phyloP scores from a whole-genome alignment of 768 basidiomycete species.

The Rhizopogon roseolus region DNA sequence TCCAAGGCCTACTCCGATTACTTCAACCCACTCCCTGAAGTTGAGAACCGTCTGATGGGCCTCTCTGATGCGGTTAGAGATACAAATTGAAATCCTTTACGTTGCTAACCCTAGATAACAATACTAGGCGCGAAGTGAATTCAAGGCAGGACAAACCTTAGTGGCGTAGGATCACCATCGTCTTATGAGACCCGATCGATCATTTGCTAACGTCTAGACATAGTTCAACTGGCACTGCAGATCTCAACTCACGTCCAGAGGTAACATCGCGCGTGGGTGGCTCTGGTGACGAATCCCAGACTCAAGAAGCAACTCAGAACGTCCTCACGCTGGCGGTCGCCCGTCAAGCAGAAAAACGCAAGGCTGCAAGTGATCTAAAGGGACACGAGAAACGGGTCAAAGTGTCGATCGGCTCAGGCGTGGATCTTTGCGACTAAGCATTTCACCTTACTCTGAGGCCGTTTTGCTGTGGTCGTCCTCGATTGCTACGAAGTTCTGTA shows the following conservation, averaged over 20 bases:
- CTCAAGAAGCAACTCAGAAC: conserved; percentile 36
- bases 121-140: not conserved
- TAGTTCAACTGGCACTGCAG: not conserved
- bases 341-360: conserved; percentile 29
- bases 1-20: conserved; percentile 57
- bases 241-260: not conserved
- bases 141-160: not conserved
- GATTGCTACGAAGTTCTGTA: not conserved
- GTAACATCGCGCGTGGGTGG: conserved; percentile 1
- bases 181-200: not conserved
- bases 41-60: conserved; percentile 60
- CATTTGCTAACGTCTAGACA: not conserved
- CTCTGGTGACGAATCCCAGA: conserved; percentile 27
- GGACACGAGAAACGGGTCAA: conserved; percentile 54
- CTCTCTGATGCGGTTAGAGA: conserved; percentile 50
- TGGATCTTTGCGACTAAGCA: conserved; percentile 70
- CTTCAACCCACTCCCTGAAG: conserved; percentile 56
- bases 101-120: not conserved
- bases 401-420: conserved; percentile 61
- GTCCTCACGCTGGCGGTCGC: conserved; percentile 8
- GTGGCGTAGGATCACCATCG: conserved; percentile 1
- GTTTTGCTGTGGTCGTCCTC: conserved; percentile 3
- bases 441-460: not conserved
- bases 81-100: not conserved
- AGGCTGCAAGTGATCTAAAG: conserved; percentile 14